phyloP scores from a whole-genome alignment of 169 alveolate species.

The Eimeria sp. region DNA sequence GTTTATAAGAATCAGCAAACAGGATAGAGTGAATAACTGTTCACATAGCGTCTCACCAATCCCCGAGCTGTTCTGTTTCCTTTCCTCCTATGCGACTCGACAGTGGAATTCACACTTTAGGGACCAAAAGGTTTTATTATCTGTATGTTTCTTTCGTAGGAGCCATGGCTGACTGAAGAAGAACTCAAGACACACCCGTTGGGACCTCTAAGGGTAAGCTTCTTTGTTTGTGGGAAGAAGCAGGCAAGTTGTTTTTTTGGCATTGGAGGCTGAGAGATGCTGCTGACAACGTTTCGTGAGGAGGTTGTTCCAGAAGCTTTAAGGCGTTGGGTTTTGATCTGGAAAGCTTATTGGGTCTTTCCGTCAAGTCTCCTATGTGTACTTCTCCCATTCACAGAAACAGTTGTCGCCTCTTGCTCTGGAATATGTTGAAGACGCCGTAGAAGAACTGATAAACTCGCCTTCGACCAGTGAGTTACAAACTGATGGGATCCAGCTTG shows the following conservation, averaged over 20 bases:
- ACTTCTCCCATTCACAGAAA: not conserved
- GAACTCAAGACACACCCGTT: constrained; percentile 5
- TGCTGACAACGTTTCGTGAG: not conserved
- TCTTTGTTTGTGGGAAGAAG: not conserved
- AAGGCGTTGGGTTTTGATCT: not conserved
- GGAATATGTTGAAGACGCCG: constrained; percentile 1
- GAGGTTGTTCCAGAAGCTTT: not conserved
- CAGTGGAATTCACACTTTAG: not conserved
- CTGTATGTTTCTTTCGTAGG: not conserved
- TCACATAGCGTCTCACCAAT: not conserved
- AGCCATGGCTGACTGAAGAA: constrained; percentile 15
- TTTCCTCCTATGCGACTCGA: not conserved
- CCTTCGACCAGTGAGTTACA: not conserved
- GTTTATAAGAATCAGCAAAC: too few species aligned
- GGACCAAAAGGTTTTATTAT: not conserved
- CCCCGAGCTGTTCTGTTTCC: not conserved
- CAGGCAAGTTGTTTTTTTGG: not conserved
- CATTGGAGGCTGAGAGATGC: not conserved
- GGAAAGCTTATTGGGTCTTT: not conserved
- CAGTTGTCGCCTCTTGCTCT: not conserved
- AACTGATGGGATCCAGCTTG: not conserved
- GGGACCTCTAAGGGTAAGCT: not conserved
- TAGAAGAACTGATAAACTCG: not conserved
- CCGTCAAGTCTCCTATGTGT: not conserved
- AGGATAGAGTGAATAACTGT: not conserved